These are phyloP conservation scores for Neurospora sp. DNA, from an alignment of 495 filamentous ascomycete species.

Conservation along the genomic window DNA sequence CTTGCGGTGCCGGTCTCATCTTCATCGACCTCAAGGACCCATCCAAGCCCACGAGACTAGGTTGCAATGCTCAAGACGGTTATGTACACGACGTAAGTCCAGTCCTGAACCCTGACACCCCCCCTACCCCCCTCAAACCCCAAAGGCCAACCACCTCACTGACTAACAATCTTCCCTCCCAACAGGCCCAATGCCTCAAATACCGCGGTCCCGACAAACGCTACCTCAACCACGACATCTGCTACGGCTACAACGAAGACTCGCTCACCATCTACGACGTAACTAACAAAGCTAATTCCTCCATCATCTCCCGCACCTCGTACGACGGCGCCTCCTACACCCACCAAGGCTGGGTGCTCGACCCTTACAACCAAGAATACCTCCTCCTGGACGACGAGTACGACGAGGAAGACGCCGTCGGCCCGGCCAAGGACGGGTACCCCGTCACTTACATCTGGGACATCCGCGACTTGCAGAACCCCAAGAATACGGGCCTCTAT, in stretches of 20 bases:
- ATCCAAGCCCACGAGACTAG: slow-evolving; percentile 38
- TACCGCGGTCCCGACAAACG: slow-evolving; percentile 47
- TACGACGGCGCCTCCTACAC: slow-evolving; percentile 50
- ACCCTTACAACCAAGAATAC: slow-evolving; percentile 39
- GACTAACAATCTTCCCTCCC: not conserved
- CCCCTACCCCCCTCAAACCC: not conserved
- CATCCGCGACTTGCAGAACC: slow-evolving; percentile 39
- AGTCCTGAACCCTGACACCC: not conserved
- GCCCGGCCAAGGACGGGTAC: slow-evolving; percentile 33
- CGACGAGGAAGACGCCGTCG: slow-evolving; percentile 41
- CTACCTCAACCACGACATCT: slow-evolving; percentile 47
- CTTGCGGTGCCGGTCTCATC: slow-evolving; percentile 42
- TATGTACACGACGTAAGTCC: slow-evolving; percentile 43
- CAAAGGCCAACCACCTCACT: not conserved
- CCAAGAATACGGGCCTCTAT: slow-evolving; percentile 46
- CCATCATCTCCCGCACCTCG: slow-evolving; percentile 43
- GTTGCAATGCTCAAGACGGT: slow-evolving; percentile 44
- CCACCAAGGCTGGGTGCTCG: slow-evolving; percentile 52
- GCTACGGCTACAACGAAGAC: slow-evolving; percentile 50
- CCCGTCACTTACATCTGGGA: slow-evolving; percentile 50
- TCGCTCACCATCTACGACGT: slow-evolving; percentile 45
- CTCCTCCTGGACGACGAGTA: slow-evolving; percentile 53
- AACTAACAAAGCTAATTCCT: slow-evolving; percentile 39
- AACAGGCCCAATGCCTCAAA: slow-evolving; percentile 42
- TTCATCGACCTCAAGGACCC: slow-evolving; percentile 44